Conservation (phyloP, 441 rosid genomes). For the Gossypium trilobum region DNA sequence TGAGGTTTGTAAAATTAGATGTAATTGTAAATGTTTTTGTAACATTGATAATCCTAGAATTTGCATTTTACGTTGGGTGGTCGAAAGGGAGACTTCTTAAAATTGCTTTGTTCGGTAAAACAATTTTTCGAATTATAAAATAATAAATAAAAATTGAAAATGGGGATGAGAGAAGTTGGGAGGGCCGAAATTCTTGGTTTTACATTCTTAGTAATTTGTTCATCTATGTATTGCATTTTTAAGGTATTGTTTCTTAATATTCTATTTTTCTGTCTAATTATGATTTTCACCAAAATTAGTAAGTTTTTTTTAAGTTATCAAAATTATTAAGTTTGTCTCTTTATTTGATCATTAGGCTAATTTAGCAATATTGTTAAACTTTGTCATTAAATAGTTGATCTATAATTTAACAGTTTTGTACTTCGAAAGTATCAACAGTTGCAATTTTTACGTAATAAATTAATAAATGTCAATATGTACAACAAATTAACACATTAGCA, state of each 20-base stretch:
- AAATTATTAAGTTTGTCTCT: too few species aligned
- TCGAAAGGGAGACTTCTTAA: not conserved
- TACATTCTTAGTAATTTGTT: not conserved
- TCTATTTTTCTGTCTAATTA: too few species aligned
- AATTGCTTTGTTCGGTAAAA: not conserved
- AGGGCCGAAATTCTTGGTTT: not conserved
- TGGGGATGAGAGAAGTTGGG: not conserved
- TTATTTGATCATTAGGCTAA: too few species aligned
- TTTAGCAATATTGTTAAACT: not conserved
- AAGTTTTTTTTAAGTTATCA: too few species aligned
- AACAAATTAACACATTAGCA: not conserved
- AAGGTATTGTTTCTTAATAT: not conserved
- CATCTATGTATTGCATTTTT: not conserved
- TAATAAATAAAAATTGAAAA: not conserved
- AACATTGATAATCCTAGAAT: not conserved
- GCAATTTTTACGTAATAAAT: not conserved
- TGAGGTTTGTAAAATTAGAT: not conserved
- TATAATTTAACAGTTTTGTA: not conserved
- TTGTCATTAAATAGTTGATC: not conserved
- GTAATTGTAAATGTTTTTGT: not conserved
- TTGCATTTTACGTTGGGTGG: slow-evolving; percentile 3
- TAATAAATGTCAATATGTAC: not conserved
- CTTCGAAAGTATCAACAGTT: not conserved
- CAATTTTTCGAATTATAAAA: not conserved
- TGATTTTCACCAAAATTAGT: too few species aligned